These are phyloP conservation scores for Phlegmacium glaucopus DNA, from an alignment of 768 basidiomycete species.

Conservation along the genomic window DNA sequence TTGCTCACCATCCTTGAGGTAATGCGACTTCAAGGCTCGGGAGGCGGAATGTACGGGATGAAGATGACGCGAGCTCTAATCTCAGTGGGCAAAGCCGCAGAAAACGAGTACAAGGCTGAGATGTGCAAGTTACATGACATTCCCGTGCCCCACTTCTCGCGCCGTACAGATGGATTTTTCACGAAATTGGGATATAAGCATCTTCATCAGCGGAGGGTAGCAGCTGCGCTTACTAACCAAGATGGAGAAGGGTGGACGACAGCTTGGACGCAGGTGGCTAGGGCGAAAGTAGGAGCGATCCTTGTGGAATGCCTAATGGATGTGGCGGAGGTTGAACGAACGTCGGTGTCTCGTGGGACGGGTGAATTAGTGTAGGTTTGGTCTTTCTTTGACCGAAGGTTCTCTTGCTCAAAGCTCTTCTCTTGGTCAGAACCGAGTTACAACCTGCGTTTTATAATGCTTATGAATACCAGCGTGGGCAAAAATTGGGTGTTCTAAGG, in stretches of 20 bases:
- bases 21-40: constrained; percentile 75
- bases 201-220: constrained; percentile 61
- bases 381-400: not conserved
- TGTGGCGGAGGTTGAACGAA: constrained; percentile 70
- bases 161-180: constrained; percentile 45
- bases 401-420: constrained; percentile 6
- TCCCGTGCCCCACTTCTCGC: constrained; percentile 35
- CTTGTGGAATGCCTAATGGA: constrained; percentile 84
- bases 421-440: constrained; percentile 51
- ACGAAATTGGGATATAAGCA: constrained; percentile 56
- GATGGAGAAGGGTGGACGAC: constrained; percentile 73
- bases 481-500: constrained; percentile 89
- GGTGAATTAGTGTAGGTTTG: constrained; percentile 56
- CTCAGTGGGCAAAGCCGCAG: constrained; percentile 77
- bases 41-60: constrained; percentile 82
- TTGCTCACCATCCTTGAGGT: constrained; percentile 87
- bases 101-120: constrained; percentile 86
- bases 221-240: constrained; percentile 60
- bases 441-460: constrained; percentile 91
- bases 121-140: constrained; percentile 68
- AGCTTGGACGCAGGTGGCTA: constrained; percentile 76
- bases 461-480: constrained; percentile 92
- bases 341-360: constrained; percentile 52
- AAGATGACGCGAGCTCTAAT: constrained; percentile 84
- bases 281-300: constrained; percentile 78